These are phyloP conservation scores for Bjerkandera adusta DNA, from an alignment of 1,284 basidiomycete genomes.

Conservation along the genomic window DNA sequence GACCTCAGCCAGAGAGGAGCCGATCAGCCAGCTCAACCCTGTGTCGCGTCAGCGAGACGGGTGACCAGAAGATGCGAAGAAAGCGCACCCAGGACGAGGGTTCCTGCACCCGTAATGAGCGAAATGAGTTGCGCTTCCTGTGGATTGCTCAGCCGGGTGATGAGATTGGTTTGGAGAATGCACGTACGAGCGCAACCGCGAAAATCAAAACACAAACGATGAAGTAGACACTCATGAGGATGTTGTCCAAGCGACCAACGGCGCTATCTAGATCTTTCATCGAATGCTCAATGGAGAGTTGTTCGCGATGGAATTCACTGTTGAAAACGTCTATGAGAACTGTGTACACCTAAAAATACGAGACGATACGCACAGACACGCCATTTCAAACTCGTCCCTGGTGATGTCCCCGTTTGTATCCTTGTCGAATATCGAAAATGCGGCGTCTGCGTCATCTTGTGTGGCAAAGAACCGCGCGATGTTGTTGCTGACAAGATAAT, in stretches of 20 bases:
- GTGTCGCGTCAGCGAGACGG: neutral
- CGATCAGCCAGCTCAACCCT: conserved; percentile 90
- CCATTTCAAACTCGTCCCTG: conserved; percentile 75
- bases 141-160: no score
- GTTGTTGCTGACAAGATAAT: conserved; percentile 66
- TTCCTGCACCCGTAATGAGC: conserved; percentile 79
- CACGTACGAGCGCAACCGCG: conserved; percentile 64
- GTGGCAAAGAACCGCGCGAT: conserved; percentile 74
- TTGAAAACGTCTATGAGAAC: neutral
- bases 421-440: conserved; percentile 80
- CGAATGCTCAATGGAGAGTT: conserved; percentile 80
- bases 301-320: conserved; percentile 82
- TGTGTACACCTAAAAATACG: neutral
- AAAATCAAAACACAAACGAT: conserved; percentile 73
- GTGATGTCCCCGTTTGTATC: conserved; percentile 81
- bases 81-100: conserved; percentile 67
- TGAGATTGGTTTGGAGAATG: neutral
- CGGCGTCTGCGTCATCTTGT: conserved; percentile 61
- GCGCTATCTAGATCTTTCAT: conserved; percentile 93
- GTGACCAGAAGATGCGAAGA: neutral
- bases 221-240: conserved; percentile 66
- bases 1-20: conserved; percentile 65
- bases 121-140: conserved; percentile 72
- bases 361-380: conserved; percentile 53
- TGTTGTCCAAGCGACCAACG: conserved; percentile 77